A percentile compares a stretch with the other conserved stretches of the same genome.
phyloP scores from a whole-genome alignment of 805 yeast genomes.

The Hyphopichia homilentoma region DNA sequence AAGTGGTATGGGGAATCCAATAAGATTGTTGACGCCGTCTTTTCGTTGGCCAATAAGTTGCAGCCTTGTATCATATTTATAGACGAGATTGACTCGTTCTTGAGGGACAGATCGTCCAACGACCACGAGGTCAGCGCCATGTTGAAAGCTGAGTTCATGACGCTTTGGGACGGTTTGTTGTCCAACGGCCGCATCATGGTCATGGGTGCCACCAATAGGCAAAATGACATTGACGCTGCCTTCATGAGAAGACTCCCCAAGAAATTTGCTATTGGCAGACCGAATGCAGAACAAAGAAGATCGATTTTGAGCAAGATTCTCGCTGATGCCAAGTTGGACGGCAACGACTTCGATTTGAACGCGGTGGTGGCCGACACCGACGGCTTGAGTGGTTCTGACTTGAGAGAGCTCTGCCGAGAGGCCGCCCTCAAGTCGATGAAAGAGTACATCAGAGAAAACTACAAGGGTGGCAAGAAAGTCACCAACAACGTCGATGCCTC shows the following conservation, averaged over 20 bases:
- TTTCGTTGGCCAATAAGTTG: constrained; percentile 81
- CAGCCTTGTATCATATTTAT: constrained; percentile 94
- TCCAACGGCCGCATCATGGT: constrained; percentile 79
- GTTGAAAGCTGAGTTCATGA: constrained; percentile 95
- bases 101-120: constrained; percentile 74
- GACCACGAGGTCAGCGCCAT: constrained; percentile 97
- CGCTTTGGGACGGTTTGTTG: constrained; percentile 90
- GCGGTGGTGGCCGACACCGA: constrained; percentile 59
- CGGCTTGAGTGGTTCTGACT: constrained; percentile 80
- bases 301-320: constrained; percentile 70
- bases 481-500: constrained; percentile 30
- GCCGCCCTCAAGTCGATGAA: constrained; percentile 89
- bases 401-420: constrained; percentile 86
- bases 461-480: constrained; percentile 32
- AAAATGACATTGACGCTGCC: constrained; percentile 87
- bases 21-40: constrained; percentile 89
- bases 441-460: constrained; percentile 69
- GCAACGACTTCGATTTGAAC: constrained; percentile 52
- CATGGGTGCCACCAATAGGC: constrained; percentile 93
- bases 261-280: constrained; percentile 73
- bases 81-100: constrained; percentile 93
- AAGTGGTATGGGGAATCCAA: constrained; percentile 98
- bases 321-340: constrained; percentile 59
- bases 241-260: constrained; percentile 92
- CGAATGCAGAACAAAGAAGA: constrained; percentile 61